These are phyloP conservation scores for Phytophthora meadii DNA, from an alignment of 352 stramenopile species.

Conservation along the genomic window DNA sequence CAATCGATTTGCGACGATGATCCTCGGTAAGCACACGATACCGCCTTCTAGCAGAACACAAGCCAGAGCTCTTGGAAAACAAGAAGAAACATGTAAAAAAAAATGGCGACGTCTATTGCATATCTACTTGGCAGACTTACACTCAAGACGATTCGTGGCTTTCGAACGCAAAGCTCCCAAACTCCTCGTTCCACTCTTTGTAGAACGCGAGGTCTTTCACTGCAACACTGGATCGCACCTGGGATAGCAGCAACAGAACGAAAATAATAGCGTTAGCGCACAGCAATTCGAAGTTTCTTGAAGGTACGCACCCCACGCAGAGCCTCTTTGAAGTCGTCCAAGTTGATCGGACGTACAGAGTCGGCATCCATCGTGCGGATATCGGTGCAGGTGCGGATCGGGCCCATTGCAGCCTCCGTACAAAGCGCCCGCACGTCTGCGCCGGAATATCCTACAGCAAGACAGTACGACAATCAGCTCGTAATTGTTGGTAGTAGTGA, in stretches of 20 bases:
- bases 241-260: constrained; percentile 5
- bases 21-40: constrained; percentile 19
- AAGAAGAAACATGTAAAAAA: constrained; percentile 33
- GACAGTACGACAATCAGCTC: constrained; percentile 10
- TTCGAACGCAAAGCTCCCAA: constrained; percentile 90
- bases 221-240: constrained; percentile 96
- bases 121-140: neutral
- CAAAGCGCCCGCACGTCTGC: constrained; percentile 98
- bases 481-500: neutral
- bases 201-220: constrained; percentile 94
- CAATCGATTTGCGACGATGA: constrained; percentile 14
- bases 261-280: constrained; percentile 2
- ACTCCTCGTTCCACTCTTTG: constrained; percentile 94
- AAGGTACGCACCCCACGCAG: constrained; percentile 75
- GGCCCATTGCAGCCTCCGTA: constrained; percentile 98
- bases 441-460: constrained; percentile 94
- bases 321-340: constrained; percentile 95
- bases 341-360: constrained; percentile 94
- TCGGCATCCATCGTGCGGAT: constrained; percentile 91
- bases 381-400: constrained; percentile 86
- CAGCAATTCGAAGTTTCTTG: neutral
- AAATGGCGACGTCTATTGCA: constrained; percentile 21
- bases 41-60: constrained; percentile 15
- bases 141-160: constrained; percentile 58
- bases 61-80: constrained; percentile 4